Base-by-base conservation (phyloP, 352 stramenopile genomes). In the Stephanocyclus meneghinianus region DNA sequence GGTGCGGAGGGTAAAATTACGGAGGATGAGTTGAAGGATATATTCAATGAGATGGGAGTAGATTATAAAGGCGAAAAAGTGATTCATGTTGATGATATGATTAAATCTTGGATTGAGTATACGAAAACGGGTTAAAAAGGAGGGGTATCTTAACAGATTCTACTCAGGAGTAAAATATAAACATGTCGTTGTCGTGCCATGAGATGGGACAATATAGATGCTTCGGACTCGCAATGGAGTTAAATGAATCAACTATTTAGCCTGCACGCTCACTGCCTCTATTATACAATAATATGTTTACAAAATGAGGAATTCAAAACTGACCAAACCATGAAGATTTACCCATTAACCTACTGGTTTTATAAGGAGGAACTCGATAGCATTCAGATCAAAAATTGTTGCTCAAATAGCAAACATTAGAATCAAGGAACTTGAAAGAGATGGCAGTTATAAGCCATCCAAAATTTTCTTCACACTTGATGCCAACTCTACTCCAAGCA, bases 401-500 rank as follows among this genome's bases (percentile, higher is more conserved):
- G 45, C 11, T 16, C 6, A 4, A 21, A 53, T 6, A 53, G 45
- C 35, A 40, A 40, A 0, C 45, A 53, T 16, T 15, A 16, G 15
- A 48, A 48, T 0, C 1, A 48, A 48, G 15, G 9, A 48, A 48
- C 15, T 48, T 48, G 8, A 53, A 21, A 21, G 13, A 16, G 10
- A 21, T 16, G n/a, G 45, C 11, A 21, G 21, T n/a, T 45, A 21
- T 6, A 30, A 42, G 0, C 51, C 45, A 59, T 71, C 57, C 16
- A 81, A 48, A 44, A 81, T 74, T 21, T 76, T 40, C 30, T 53
- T 57, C 16, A 91, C 76, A 61, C 63, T 65, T 30, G 81, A 63
- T 29, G 78, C 86, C 51, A 91, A 69, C 26, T 47, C 68, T 64
- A 74, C 69, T 18, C 84, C 86, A 9, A 91, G 35, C 15, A 53